phyloP scores from a whole-genome alignment of 768 basidiomycete species.

The Coprinopsis cinerea region DNA sequence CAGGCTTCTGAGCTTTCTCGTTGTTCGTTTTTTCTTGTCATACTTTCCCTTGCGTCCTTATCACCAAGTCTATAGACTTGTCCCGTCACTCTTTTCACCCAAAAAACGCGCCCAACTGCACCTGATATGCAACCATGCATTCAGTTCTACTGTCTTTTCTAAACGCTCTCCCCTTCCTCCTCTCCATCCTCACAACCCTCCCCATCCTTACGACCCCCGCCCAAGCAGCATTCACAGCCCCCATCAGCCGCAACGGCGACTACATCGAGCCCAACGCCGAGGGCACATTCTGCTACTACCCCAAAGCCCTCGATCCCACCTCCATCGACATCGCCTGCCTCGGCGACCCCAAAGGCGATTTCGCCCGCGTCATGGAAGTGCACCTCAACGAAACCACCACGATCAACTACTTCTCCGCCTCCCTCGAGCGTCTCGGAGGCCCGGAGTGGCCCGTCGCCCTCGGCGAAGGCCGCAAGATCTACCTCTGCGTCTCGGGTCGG shows the following conservation, averaged over 20 bases:
- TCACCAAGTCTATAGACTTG: not conserved
- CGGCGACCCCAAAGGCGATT: slow-evolving; percentile 8
- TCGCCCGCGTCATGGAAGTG: slow-evolving; percentile 5
- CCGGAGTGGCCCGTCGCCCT: slow-evolving; percentile 7
- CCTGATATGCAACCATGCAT: not conserved
- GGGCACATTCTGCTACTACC: slow-evolving; percentile 13
- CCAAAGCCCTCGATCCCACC: slow-evolving; percentile 7
- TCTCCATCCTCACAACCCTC: not conserved
- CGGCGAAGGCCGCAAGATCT: slow-evolving; percentile 8
- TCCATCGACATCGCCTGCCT: slow-evolving; percentile 14
- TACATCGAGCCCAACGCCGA: slow-evolving; percentile 10
- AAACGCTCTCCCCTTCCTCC: not conserved
- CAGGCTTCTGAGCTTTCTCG: too few relatives aligned
- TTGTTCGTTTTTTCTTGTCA: too few relatives aligned
- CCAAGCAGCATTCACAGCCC: slow-evolving; percentile 10
- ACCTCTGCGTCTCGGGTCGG: slow-evolving; percentile 11
- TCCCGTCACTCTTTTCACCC: not conserved
- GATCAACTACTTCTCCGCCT: slow-evolving; percentile 14
- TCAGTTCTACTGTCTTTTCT: not conserved
- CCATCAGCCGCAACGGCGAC: slow-evolving; percentile 7
- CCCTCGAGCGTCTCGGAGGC: slow-evolving; percentile 11
- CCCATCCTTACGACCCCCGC: not conserved
- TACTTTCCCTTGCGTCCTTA: not conserved
- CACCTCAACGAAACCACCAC: slow-evolving; percentile 12
- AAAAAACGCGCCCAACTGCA: not conserved